Base-by-base conservation (phyloP, 345 rosid genomes). In the Cochlearia excelsa region DNA sequence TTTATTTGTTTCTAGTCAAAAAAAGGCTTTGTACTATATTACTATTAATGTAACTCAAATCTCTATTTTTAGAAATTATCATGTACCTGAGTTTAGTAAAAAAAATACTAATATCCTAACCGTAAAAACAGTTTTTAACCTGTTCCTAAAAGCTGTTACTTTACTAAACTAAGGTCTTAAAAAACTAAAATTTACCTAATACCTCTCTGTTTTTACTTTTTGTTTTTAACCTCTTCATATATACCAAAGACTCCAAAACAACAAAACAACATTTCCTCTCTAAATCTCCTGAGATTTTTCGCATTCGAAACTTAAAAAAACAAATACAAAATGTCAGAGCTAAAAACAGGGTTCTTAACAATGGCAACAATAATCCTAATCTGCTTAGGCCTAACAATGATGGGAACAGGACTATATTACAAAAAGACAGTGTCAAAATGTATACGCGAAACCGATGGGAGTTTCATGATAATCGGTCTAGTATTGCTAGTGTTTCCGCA, bases 331-430 rank as follows among this genome's bases (percentile, higher is more conserved):
- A 51, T 68, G 72, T 68, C 66, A 0, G 72, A 68, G 54, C 30
- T 68, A 51, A 34, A 58, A 59, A 44, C 60, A 0, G 72, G 72
- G 8, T 59, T 68, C 55, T 35, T 68, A 38, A 68, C 72, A 68
- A 69, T 62, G 74, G 31, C 68, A 50, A 61, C 57, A 9, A 69
- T 69, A 55, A 26, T 61, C 33, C 51, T 69, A 4, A 34, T 54
- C 33, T 61, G 52, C 58, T 26, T 69, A 55, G 74, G 74, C 1
- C 42, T 69, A 10, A 48, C 61, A 0, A 69, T 69, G 68, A 9
- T 6, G 3, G 68, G 57, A 54, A 62, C 63, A 47, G 68, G 68
- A 48, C 56, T 69, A 33, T 62, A 62, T 54, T 9, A 69, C 43
- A 62, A 11, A n/a, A 48, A 2, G 42, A 62, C 55, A 54, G 39